Conservation (phyloP, 306 rosid species). For the Quercus rubra region DNA sequence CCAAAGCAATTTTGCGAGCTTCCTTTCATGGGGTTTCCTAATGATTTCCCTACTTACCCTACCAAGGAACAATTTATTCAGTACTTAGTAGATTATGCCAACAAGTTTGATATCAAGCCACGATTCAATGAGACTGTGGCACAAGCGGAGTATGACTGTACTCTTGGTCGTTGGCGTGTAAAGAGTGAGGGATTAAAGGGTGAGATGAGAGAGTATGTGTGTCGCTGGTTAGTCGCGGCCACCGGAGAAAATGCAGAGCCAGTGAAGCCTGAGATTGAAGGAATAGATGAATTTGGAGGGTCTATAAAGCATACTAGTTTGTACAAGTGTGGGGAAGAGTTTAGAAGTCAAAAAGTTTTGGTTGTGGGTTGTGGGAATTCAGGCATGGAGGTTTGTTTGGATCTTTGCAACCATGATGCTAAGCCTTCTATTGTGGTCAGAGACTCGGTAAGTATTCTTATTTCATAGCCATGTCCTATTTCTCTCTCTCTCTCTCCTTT, state of each 20-base stretch:
- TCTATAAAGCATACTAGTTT: slow-evolving; percentile 61
- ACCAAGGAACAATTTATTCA: slow-evolving; percentile 61
- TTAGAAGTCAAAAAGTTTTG: slow-evolving; percentile 57
- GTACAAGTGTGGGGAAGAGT: slow-evolving; percentile 69
- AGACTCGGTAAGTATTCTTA: slow-evolving; percentile 55
- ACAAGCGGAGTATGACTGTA: slow-evolving; percentile 44
- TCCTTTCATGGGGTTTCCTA: slow-evolving; percentile 53
- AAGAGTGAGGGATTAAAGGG: background rate
- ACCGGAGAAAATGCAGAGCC: slow-evolving; percentile 94
- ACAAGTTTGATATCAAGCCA: slow-evolving; percentile 43
- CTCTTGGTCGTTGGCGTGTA: slow-evolving; percentile 53
- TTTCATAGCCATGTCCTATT: background rate
- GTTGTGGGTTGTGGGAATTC: slow-evolving; percentile 97
- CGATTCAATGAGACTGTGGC: slow-evolving; percentile 51
- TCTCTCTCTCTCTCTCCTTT: background rate
- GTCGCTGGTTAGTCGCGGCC: slow-evolving; percentile 75
- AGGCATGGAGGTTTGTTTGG: slow-evolving; percentile 91
- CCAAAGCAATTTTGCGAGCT: slow-evolving; percentile 83
- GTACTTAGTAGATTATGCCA: slow-evolving; percentile 55
- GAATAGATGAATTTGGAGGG: slow-evolving; percentile 45
- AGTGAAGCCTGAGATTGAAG: slow-evolving; percentile 56
- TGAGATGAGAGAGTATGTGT: slow-evolving; percentile 36
- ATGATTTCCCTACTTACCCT: slow-evolving; percentile 70
- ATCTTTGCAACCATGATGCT: slow-evolving; percentile 74
- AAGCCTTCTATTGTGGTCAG: slow-evolving; percentile 75